A percentile compares a stretch with the other conserved stretches of the same genome.
These are phyloP conservation scores for Didymella lethalis DNA, from an alignment of 2,329 filamentous ascomycete species.

Conservation along the genomic window DNA sequence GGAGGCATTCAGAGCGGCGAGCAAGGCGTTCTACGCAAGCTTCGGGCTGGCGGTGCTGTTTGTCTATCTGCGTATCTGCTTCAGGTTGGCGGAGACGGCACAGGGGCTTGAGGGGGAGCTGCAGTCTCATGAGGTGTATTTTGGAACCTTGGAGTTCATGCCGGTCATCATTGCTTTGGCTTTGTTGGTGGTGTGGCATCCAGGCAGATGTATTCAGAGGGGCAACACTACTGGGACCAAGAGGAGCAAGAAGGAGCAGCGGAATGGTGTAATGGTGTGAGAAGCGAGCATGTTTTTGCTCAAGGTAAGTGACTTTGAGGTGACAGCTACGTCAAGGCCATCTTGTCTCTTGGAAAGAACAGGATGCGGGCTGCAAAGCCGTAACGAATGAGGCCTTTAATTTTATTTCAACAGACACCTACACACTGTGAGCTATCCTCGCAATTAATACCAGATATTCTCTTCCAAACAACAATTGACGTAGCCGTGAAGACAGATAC, in stretches of 20 bases:
- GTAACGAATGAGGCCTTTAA: too few species aligned
- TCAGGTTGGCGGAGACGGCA: slow-evolving; percentile 63
- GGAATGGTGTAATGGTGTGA: neutral
- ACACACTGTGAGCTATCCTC: too few species aligned
- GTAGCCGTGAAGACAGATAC: too few species aligned
- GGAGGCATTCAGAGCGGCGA: slow-evolving; percentile 39
- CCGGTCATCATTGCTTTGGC: slow-evolving; percentile 61
- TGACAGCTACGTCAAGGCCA: too few species aligned
- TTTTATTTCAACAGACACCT: too few species aligned
- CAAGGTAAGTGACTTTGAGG: neutral
- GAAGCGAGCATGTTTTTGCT: neutral
- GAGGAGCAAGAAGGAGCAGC: neutral
- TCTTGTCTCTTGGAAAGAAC: neutral
- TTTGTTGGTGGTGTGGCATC: slow-evolving; percentile 57
- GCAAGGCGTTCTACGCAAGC: slow-evolving; percentile 53
- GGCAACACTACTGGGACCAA: neutral
- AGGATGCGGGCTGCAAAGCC: neutral
- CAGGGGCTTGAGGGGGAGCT: slow-evolving; percentile 58
- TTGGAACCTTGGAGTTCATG: slow-evolving; percentile 63
- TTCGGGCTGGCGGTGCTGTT: slow-evolving; percentile 58
- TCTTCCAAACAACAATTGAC: too few species aligned
- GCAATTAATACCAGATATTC: too few species aligned
- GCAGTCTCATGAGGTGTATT: slow-evolving; percentile 61
- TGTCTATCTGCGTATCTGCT: slow-evolving; percentile 62
- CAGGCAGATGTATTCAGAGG: slow-evolving; percentile 49